These are phyloP conservation scores for Trichoderma brevicompactum DNA, from an alignment of 2,329 filamentous ascomycete species.

Conservation along the genomic window DNA sequence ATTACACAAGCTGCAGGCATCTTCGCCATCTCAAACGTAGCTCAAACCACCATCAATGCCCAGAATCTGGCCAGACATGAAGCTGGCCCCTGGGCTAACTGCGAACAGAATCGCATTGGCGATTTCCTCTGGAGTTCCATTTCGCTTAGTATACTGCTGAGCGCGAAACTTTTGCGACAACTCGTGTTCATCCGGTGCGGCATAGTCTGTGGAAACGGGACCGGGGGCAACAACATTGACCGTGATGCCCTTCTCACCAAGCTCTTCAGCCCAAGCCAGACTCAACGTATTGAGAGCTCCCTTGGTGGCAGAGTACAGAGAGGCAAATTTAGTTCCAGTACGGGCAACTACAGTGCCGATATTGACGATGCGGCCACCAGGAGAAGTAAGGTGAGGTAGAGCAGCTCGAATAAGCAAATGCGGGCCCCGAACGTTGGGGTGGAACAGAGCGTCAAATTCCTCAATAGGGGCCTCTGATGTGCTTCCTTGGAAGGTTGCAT, in stretches of 20 bases:
- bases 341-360: conserved; percentile 51
- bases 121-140: conserved; percentile 32
- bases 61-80: conserved; percentile 32
- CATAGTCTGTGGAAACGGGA: conserved; percentile 59
- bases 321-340: conserved; percentile 47
- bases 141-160: conserved; percentile 30
- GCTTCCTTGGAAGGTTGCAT: conserved; percentile 52
- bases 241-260: conserved; percentile 54
- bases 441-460: conserved; percentile 55
- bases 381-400: conserved; percentile 52
- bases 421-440: conserved; percentile 61
- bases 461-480: conserved; percentile 54
- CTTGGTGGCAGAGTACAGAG: conserved; percentile 60
- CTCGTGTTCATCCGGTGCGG: conserved; percentile 48
- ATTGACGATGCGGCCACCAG: conserved; percentile 54
- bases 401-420: conserved; percentile 56
- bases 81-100: conserved; percentile 31
- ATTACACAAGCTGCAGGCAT: too few relatives aligned
- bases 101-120: conserved; percentile 32
- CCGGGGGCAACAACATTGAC: conserved; percentile 49
- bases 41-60: conserved; percentile 32
- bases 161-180: conserved; percentile 47
- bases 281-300: conserved; percentile 64
- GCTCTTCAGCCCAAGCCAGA: conserved; percentile 58
- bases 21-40: not conserved